These are phyloP conservation scores for Stephania japonica DNA, from an alignment of 164 flowering plant species.

Conservation along the genomic window DNA sequence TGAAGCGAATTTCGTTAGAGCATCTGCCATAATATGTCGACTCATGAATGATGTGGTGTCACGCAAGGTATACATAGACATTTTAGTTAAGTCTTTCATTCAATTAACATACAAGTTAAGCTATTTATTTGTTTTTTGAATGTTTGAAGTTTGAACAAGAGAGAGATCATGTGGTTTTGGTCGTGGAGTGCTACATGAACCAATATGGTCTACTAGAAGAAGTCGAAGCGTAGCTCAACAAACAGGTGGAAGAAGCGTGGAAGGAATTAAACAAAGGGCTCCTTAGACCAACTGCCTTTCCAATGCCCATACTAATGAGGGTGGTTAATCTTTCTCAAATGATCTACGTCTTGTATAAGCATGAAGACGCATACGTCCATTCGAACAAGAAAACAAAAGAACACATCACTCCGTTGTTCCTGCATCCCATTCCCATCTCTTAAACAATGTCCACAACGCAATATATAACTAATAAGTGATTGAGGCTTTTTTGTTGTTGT, in stretches of 20 bases:
- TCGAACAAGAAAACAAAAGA: background rate
- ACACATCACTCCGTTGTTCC: background rate
- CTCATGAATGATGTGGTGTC: slow-evolving; percentile 10
- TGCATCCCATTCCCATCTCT: background rate
- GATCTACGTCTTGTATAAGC: slow-evolving; percentile 28
- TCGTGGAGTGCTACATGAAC: slow-evolving; percentile 31
- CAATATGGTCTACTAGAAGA: slow-evolving; percentile 22
- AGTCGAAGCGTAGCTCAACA: background rate
- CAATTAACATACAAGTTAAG: too few relatives aligned
- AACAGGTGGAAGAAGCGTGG: slow-evolving; percentile 32
- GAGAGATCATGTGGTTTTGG: slow-evolving; percentile 24
- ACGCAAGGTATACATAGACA: background rate
- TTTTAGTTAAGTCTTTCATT: too few relatives aligned
- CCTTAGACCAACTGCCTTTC: slow-evolving; percentile 6
- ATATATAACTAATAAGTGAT: too few relatives aligned
- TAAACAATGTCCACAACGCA: too few relatives aligned
- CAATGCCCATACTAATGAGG: slow-evolving; percentile 18
- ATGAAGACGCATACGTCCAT: slow-evolving; percentile 29
- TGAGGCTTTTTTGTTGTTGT: too few relatives aligned
- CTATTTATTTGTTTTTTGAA: too few relatives aligned
- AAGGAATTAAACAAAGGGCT: slow-evolving; percentile 40
- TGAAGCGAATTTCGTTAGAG: slow-evolving; percentile 2
- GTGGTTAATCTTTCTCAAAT: slow-evolving; percentile 30
- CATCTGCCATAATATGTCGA: slow-evolving; percentile 3
- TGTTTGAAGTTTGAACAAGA: slow-evolving; percentile 21